Evolutionary conservation across 2,329 filamentous ascomycete genomes (phyloP), one percentile per base, ranked within the genome.

Genomic region (Eutypella sp.): DNA sequence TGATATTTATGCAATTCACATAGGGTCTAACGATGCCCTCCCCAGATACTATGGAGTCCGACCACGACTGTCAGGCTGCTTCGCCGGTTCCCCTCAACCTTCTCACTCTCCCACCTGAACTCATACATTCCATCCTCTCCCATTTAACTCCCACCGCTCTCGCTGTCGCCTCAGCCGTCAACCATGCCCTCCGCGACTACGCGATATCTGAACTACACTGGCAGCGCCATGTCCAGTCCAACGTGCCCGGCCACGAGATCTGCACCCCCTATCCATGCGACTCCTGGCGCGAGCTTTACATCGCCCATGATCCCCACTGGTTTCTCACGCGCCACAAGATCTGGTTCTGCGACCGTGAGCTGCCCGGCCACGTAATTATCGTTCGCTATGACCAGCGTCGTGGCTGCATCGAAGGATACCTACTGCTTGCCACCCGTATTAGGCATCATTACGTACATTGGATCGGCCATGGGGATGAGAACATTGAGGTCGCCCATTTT

Each of bases 321-420:
- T 96, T 95, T 58, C 72, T 96, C 1, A 75, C 87, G 0, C 81
- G 79, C 42, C 74, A 87, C 61, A 91, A 87, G 65, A 72, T 96
- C 52, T 96, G 91, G 91, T 92, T 96, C 59, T 79, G 82, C 48
- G 89, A 96, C 64, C 76, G 73, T 2, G 77, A 83, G 24, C 75
- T 89, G 40, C 84, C 78, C 2, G 91, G 91, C 0, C 86, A 85
- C 60, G 66, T 96, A 36, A 75, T 95, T 22, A 60, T 96, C 33
- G 76, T 78, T n/a, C 82, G 87, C 11, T 96, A 90, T 59, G 82
- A 96, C 60, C 78, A 82, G 39, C 69, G 78, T 4, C 74, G 80
- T 37, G 86, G 84, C 15, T 84, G 82, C 55, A 95, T 96, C 46
- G 87, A 93, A 66, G 89, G 81, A 3, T 89, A 91, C 61, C 79